Evolutionary conservation across 805 yeast species (phyloP), one percentile per base, ranked within the genome.

Genomic region (Metschnikowia continentalis): DNA sequence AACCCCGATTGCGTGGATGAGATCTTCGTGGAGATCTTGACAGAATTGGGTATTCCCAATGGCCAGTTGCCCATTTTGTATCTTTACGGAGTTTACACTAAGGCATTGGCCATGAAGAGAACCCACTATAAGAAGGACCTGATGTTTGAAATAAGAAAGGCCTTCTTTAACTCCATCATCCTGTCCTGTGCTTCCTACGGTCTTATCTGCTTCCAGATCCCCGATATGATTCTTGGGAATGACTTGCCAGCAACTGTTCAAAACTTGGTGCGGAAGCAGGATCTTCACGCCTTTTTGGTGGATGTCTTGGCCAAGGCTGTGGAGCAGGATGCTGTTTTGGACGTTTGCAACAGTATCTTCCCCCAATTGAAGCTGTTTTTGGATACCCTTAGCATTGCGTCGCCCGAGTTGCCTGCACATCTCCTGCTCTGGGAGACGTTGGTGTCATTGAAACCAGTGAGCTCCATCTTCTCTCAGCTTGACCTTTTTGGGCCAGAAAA

Each of bases 291-390:
- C 22, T 84, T 83, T 53, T 63, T 90, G 48, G 65, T 75, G 3
- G 85, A 81, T 41, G 73, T 88, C 32, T 64, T 87, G 14, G 67
- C 72, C 33, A 74, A 83, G 49, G 79, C 91, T 8, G 72, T 77
- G 22, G 87, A 83, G 50, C 90, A 88, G 60, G 95, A 83, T 1
- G 72, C 83, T 0, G 64, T 84, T 6, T 55, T 79, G 6, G 94
- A 85, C 17, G 72, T 88, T 32, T 66, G 86, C 52, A 77, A 79
- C 52, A 71, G 78, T 5, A 67, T 87, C 20, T 61, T 80, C 15
- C 83, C 83, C 2, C 56, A 59, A 13, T 52, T 80, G 43, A 74
- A 81, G 13, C 55, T 59, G 33, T 66, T 62, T 47, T 70, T 71
- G 33, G 64, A 69, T 45, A 54, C 56, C 5, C 52, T 75, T 36